These are phyloP conservation scores for Physcia stellaris DNA, from an alignment of 495 filamentous ascomycete genomes.

Conservation along the genomic window DNA sequence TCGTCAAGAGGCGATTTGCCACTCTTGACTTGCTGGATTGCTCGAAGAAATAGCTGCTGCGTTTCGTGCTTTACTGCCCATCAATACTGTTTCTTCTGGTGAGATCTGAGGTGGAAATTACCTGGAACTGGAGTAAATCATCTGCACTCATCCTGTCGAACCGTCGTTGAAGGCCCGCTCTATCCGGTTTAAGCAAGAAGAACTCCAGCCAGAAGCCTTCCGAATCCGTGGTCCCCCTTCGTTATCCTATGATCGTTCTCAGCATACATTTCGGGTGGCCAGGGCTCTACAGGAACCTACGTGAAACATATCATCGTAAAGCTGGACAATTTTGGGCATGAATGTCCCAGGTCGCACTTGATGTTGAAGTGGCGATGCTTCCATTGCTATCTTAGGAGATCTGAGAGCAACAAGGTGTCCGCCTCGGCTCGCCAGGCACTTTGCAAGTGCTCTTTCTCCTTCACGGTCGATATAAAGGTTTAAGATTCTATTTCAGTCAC, in stretches of 20 bases:
- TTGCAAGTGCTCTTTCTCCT: no score
- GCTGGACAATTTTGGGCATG: constrained; percentile 79
- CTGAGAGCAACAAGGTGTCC: no score
- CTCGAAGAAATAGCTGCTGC: constrained; percentile 60
- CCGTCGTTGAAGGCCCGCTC: constrained; percentile 45
- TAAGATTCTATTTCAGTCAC: no score
- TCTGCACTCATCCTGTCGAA: constrained; percentile 55
- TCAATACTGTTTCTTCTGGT: no score
- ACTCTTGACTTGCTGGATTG: constrained; percentile 53
- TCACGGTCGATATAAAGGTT: no score
- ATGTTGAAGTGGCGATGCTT: constrained; percentile 84
- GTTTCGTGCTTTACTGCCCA: constrained; percentile 46
- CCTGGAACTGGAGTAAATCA: constrained; percentile 62
- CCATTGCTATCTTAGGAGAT: no score
- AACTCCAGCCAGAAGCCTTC: constrained; percentile 96
- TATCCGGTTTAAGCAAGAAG: constrained; percentile 75
- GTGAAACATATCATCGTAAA: constrained; percentile 77
- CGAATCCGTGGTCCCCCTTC: constrained; percentile 50
- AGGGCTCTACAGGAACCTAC: constrained; percentile 29
- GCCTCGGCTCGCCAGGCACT: no score
- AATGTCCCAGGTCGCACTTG: constrained; percentile 83
- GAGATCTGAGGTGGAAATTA: constrained; percentile 19
- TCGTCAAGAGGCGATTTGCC: constrained; percentile 50
- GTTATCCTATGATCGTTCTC: constrained; percentile 31
- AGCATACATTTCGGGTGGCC: neutral